These are phyloP conservation scores for Lachnellula arida DNA, from an alignment of 2,329 filamentous ascomycete species.

Conservation along the genomic window DNA sequence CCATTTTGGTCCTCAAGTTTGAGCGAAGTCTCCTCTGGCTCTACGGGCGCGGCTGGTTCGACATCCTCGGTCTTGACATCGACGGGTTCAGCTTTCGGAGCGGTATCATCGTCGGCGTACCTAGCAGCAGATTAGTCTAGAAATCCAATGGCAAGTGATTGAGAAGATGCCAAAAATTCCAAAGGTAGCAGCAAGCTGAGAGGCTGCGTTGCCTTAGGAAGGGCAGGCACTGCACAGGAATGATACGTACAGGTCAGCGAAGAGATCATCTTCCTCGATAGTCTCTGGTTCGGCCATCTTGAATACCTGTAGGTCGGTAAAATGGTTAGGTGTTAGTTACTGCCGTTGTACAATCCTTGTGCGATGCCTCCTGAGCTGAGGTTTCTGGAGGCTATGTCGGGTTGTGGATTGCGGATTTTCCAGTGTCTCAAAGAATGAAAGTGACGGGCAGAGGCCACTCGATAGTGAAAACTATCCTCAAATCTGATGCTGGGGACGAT, in stretches of 20 bases:
- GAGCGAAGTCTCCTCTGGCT: constrained; percentile 23
- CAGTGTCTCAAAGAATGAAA: no score
- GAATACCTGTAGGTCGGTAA: neutral
- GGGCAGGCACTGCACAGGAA: neutral
- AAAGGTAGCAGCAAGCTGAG: neutral
- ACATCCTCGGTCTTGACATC: constrained; percentile 26
- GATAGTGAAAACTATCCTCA: no score
- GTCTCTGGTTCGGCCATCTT: constrained; percentile 76
- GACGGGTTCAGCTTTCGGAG: constrained; percentile 37
- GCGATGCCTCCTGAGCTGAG: neutral
- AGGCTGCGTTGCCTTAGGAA: neutral
- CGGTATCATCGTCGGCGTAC: constrained; percentile 62
- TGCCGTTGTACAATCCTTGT: neutral
- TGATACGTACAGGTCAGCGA: constrained; percentile 79
- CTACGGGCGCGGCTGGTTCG: constrained; percentile 26
- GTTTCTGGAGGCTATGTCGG: neutral
- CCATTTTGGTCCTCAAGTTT: constrained; percentile 34
- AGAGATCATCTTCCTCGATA: constrained; percentile 81
- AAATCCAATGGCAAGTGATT: constrained; percentile 5
- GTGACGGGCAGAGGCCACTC: no score
- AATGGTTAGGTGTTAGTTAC: neutral
- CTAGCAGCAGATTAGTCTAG: constrained; percentile 36
- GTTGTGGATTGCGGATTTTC: no score
- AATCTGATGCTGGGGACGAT: no score
- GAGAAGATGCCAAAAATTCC: neutral